A percentile compares a stretch with the other conserved stretches of the same genome.
Evolutionary conservation across 176 grass and related monocot genomes (phyloP).

Genomic region (Tillandsia fasciculata): DNA sequence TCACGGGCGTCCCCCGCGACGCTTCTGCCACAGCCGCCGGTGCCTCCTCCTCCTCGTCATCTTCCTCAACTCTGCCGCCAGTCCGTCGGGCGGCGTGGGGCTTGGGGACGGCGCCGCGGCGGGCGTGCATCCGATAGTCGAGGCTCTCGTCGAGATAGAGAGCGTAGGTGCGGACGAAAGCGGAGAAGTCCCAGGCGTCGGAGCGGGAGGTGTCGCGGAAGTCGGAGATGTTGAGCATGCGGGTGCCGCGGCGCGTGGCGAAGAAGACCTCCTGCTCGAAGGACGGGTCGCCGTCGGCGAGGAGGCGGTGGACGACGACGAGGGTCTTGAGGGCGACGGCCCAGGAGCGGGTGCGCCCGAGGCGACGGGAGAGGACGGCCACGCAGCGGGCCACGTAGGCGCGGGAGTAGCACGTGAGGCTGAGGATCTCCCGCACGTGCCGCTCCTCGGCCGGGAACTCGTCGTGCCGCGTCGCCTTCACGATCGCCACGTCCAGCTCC

Average conservation of each 20-base stretch:
- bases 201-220: slow-evolving; percentile 34
- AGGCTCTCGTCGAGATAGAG: slow-evolving; percentile 62
- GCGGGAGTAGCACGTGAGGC: slow-evolving; percentile 48
- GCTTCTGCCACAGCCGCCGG: slow-evolving; percentile 16
- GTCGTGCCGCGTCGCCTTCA: slow-evolving; percentile 70
- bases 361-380: slow-evolving; percentile 39
- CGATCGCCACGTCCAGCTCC: slow-evolving; percentile 74
- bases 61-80: slow-evolving; percentile 4
- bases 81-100: slow-evolving; percentile 1
- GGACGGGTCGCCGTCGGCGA: slow-evolving; percentile 43
- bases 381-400: slow-evolving; percentile 43
- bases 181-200: slow-evolving; percentile 43
- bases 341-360: slow-evolving; percentile 62
- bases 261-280: slow-evolving; percentile 71
- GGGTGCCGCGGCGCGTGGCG: slow-evolving; percentile 34
- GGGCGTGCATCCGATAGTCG: slow-evolving; percentile 36
- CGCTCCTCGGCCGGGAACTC: slow-evolving; percentile 81
- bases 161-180: slow-evolving; percentile 56
- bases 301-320: slow-evolving; percentile 70
- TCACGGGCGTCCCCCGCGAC: slow-evolving; percentile 32
- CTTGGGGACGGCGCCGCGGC: neutral
- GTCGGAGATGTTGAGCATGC: slow-evolving; percentile 53
- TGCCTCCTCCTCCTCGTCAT: slow-evolving; percentile 17
- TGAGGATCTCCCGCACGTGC: slow-evolving; percentile 64
- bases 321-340: slow-evolving; percentile 83